Base-by-base conservation (phyloP, 2,329 filamentous ascomycete species). In the Trichoderma semiorbis region DNA sequence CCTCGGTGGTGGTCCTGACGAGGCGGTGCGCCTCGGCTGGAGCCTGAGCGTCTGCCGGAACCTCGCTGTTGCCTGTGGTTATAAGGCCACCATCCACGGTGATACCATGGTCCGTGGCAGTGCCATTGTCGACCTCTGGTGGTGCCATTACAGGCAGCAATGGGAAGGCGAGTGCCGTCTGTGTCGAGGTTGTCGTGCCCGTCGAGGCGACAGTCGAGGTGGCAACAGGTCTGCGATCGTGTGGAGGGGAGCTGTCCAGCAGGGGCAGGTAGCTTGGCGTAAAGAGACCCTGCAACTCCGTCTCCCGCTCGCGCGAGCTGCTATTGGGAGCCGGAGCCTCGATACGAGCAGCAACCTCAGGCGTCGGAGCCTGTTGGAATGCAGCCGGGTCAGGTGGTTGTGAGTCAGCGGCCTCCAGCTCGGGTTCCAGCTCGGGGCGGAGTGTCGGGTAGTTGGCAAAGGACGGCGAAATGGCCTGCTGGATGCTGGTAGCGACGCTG, bases 191-290 rank as follows among this genome's bases (percentile, higher is more conserved):
- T 28, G 67, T 69, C 21, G 66, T 30, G 24, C 53, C 39, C n/a
- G 61, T 53, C 14, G 47, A 34, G 30, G 39, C 26, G 18, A 21
- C 60, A 43, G 66, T 34, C 34, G 62, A 28, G 28, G 71, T 58
- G 32, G 50, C 55, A 28, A 60, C 63, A 18, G 61, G 26, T 39
- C 69, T 74, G 61, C 73, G 71, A 58, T 73, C 61, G 72, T 72
- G 73, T 57, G 69, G 74, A 62, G 77, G 76, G 71, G 77, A 77
- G 73, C 83, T 83, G 74, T 90, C 89, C 69, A 91, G 85, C 70
- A 91, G 82, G 58, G 89, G 89, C 70, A 92, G 84, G 76, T 88
- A 91, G 73, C 82, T 86, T 32, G 89, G 89, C 43, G 86, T 90
- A 77, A 91, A 91, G 72, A 91, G 80, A 73, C 89, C 89, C 74